Evolutionary conservation across 805 yeast species (phyloP).

Genomic region (Candida parachauliodes): DNA sequence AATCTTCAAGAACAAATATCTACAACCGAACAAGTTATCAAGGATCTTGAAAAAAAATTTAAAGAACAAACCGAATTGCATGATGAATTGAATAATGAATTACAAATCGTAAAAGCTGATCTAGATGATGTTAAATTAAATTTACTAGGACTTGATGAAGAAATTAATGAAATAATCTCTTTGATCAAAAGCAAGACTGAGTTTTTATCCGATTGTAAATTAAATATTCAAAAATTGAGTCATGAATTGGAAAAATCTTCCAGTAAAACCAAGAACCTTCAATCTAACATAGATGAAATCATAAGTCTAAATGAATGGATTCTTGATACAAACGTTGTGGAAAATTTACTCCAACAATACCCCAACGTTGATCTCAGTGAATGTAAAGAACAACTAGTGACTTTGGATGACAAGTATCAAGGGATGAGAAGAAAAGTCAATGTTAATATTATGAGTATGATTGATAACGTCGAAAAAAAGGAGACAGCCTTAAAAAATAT

Average conservation of each 20-base stretch:
- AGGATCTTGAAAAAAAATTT: slow-evolving; percentile 18
- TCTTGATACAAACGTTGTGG: slow-evolving; percentile 54
- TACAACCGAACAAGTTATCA: slow-evolving; percentile 30
- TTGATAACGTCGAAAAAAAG: slow-evolving; percentile 86
- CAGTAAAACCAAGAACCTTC: slow-evolving; percentile 32
- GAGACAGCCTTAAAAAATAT: slow-evolving; percentile 71
- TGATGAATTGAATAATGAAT: slow-evolving; percentile 17
- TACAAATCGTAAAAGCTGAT: slow-evolving; percentile 21
- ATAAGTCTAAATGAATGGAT: slow-evolving; percentile 71
- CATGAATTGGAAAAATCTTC: slow-evolving; percentile 54
- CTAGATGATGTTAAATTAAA: slow-evolving; percentile 56
- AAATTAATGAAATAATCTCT: slow-evolving; percentile 56
- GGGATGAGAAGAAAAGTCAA: slow-evolving; percentile 80
- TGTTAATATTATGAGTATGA: slow-evolving; percentile 83
- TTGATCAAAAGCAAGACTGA: slow-evolving; percentile 44
- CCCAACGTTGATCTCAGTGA: slow-evolving; percentile 34
- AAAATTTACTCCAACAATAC: slow-evolving; percentile 55
- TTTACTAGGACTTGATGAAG: slow-evolving; percentile 70
- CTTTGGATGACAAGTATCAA: slow-evolving; percentile 56
- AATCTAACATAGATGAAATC: slow-evolving; percentile 41
- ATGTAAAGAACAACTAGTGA: slow-evolving; percentile 52
- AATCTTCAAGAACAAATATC: slow-evolving; percentile 40
- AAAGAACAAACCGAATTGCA: slow-evolving; percentile 7
- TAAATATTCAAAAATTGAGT: slow-evolving; percentile 50
- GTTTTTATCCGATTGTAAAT: slow-evolving; percentile 42